phyloP scores from a whole-genome alignment of 2,329 filamentous ascomycete genomes.

The Taxawa tesnikishii region DNA sequence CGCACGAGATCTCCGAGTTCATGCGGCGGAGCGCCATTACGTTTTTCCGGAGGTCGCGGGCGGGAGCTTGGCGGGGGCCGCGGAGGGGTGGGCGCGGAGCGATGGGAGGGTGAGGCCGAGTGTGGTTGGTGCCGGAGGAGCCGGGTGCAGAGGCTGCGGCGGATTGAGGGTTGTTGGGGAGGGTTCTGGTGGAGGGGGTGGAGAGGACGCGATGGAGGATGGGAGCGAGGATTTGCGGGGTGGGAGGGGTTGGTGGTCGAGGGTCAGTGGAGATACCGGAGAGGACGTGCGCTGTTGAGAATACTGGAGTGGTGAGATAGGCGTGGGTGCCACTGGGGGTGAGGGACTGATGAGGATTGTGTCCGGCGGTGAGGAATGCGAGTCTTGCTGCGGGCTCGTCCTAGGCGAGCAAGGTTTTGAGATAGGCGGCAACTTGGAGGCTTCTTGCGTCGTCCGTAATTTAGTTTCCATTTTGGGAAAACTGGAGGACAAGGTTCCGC shows the following conservation, averaged over 20 bases:
- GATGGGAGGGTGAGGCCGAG: background rate
- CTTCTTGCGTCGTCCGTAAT: no score
- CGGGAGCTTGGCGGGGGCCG: conserved; percentile 22
- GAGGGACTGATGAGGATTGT: background rate
- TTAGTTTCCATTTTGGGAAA: no score
- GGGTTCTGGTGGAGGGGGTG: conserved; percentile 4
- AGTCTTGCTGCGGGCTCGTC: background rate
- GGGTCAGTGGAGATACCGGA: no score
- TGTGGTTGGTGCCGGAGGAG: conserved; percentile 1
- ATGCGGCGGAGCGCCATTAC: conserved; percentile 28
- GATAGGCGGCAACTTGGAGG: no score
- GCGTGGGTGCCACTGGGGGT: background rate
- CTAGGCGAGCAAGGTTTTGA: background rate
- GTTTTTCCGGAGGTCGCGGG: conserved; percentile 24
- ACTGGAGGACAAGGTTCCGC: background rate
- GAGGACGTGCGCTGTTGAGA: no score
- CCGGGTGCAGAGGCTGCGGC: conserved; percentile 2
- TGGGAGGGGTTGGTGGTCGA: no score
- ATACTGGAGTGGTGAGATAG: background rate
- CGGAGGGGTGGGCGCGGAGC: conserved; percentile 1
- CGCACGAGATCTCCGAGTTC: conserved; percentile 25
- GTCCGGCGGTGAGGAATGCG: background rate
- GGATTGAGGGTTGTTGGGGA: conserved; percentile 3
- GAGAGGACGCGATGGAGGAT: conserved; percentile 1
- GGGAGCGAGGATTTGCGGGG: no score